Evolutionary conservation across 495 filamentous ascomycete species (phyloP).

Genomic region (Aspergillus homomorphus): DNA sequence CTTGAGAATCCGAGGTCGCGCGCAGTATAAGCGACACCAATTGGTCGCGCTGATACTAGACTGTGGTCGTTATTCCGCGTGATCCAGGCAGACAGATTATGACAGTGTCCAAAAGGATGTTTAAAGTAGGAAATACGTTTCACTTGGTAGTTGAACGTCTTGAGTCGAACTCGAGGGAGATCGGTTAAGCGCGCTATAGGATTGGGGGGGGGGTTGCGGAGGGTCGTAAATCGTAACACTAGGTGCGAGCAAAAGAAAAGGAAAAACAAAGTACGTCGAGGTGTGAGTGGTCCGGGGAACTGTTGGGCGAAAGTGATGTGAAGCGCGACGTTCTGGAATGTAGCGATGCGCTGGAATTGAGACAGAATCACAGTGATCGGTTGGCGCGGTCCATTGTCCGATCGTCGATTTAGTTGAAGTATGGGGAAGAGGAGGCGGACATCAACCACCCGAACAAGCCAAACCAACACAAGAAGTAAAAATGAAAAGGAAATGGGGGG

Average conservation of each 20-base stretch:
- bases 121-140: slow-evolving; percentile 16
- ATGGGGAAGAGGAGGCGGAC: slow-evolving; percentile 14
- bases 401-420: slow-evolving; percentile 13
- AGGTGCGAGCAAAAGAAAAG: slow-evolving; percentile 26
- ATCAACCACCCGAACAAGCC: slow-evolving; percentile 27
- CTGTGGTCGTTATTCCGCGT: neutral
- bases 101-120: slow-evolving; percentile 1
- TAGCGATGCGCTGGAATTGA: slow-evolving; percentile 11
- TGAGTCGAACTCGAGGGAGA: slow-evolving; percentile 6
- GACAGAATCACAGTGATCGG: slow-evolving; percentile 23
- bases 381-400: slow-evolving; percentile 21
- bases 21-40: slow-evolving; percentile 3
- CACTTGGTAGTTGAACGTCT: slow-evolving; percentile 17
- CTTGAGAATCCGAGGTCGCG: slow-evolving; percentile 4
- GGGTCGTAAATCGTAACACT: slow-evolving; percentile 41
- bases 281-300: slow-evolving; percentile 28
- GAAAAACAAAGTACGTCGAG: slow-evolving; percentile 27
- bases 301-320: slow-evolving; percentile 20
- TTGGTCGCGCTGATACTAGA: slow-evolving; percentile 5
- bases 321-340: slow-evolving; percentile 13
- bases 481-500: slow-evolving; percentile 20
- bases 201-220: slow-evolving; percentile 29
- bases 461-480: slow-evolving; percentile 34
- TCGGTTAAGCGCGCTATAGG: slow-evolving; percentile 28
- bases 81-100: slow-evolving; percentile 4